These are phyloP conservation scores for Amphibolis antarctica DNA, from an alignment of 106 monocot genomes.

Conservation along the genomic window DNA sequence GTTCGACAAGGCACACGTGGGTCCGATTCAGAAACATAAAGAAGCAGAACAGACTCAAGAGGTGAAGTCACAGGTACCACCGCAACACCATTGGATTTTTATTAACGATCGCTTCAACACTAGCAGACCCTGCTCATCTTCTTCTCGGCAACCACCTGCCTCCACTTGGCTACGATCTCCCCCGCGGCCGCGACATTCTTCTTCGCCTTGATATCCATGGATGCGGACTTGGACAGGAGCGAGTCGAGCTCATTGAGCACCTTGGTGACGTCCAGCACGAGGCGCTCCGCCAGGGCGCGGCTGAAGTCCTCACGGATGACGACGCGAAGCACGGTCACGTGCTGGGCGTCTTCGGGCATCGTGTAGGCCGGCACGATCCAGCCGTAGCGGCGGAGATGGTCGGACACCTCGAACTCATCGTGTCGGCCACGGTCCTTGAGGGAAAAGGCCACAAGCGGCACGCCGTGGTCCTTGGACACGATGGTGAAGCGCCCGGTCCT, in stretches of 20 bases:
- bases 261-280: slow-evolving; percentile 57
- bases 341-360: slow-evolving; percentile 81
- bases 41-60: no score
- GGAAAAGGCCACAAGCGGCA: slow-evolving; percentile 83
- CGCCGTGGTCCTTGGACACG: slow-evolving; percentile 75
- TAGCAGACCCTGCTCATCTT: slow-evolving; percentile 78
- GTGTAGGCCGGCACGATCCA: slow-evolving; percentile 99
- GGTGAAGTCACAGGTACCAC: no score
- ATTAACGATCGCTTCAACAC: no score
- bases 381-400: slow-evolving; percentile 61
- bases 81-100: no score
- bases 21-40: no score
- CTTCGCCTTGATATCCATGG: background rate
- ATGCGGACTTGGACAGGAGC: slow-evolving; percentile 23
- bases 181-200: slow-evolving; percentile 23
- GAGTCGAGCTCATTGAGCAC: slow-evolving; percentile 62
- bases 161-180: slow-evolving; percentile 38
- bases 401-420: slow-evolving; percentile 80
- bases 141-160: slow-evolving; percentile 36
- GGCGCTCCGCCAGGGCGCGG: slow-evolving; percentile 67
- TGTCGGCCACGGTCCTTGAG: slow-evolving; percentile 57
- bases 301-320: slow-evolving; percentile 93
- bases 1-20: no score
- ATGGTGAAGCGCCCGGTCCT: slow-evolving; percentile 63
- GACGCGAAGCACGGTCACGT: slow-evolving; percentile 51